These are phyloP conservation scores for Dendrocalamus sinicus DNA, from an alignment of 176 grass and related monocot species.

Conservation along the genomic window DNA sequence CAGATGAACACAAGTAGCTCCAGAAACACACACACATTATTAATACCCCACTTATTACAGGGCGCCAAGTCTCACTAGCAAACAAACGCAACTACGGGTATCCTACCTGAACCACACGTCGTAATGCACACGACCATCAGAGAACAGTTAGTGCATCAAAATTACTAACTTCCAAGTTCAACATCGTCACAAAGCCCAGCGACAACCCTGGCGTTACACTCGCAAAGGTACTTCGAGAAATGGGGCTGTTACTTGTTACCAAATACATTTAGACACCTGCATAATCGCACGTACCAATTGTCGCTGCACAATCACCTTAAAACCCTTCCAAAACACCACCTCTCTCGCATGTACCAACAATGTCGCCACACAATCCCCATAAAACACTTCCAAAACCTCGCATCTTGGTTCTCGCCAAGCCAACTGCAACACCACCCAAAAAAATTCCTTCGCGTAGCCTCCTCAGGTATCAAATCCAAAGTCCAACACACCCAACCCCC, in stretches of 20 bases:
- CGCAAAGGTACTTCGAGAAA: background rate
- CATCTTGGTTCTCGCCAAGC: background rate
- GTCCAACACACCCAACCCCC: background rate
- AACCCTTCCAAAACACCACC: conserved; percentile 39
- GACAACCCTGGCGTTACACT: background rate
- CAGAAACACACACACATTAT: background rate
- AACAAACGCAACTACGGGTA: background rate
- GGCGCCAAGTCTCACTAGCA: background rate
- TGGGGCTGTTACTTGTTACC: background rate
- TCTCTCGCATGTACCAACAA: background rate
- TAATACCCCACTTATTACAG: background rate
- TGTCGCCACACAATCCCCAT: background rate
- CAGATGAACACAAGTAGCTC: conserved; percentile 7
- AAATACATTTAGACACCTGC: background rate
- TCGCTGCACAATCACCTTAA: conserved; percentile 2
- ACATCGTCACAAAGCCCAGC: background rate
- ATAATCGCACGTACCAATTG: background rate
- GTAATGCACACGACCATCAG: background rate
- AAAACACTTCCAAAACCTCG: conserved; percentile 40
- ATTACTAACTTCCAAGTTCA: conserved; percentile 4
- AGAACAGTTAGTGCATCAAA: conserved; percentile 14
- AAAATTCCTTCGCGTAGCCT: background rate
- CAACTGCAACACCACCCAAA: background rate
- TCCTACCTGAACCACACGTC: background rate
- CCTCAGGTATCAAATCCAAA: background rate